Conservation (phyloP, 192 early-diverging fungal genomes). For the Rhizophlyctis rosea region DNA sequence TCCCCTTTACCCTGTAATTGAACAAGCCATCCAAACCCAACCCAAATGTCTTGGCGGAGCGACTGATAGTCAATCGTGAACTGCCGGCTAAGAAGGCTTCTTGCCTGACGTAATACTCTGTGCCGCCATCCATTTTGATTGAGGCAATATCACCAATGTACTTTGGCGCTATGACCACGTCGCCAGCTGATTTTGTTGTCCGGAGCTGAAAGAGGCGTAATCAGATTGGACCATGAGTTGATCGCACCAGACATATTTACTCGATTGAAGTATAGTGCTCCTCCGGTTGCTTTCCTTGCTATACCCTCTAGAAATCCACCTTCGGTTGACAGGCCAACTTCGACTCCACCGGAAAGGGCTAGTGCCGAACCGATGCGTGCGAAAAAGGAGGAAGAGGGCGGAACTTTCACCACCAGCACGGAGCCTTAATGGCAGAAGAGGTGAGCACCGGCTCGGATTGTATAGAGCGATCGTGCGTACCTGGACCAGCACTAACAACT, state of each 20-base stretch:
- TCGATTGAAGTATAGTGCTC: neutral
- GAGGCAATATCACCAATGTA: slow-evolving; percentile 13
- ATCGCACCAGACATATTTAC: neutral
- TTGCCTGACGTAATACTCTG: slow-evolving; percentile 14
- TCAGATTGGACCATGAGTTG: no score
- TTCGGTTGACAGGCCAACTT: neutral
- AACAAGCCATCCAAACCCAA: slow-evolving; percentile 8
- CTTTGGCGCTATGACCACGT: slow-evolving; percentile 12
- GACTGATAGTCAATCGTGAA: neutral
- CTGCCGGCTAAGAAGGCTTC: slow-evolving; percentile 11
- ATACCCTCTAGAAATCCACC: neutral
- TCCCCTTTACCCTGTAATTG: slow-evolving; percentile 8
- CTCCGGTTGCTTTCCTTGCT: neutral
- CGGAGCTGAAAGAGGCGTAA: neutral
- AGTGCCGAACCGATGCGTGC: neutral
- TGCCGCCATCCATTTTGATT: slow-evolving; percentile 4
- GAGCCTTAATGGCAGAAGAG: neutral
- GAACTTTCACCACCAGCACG: slow-evolving; percentile 4
- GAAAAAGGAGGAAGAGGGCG: neutral
- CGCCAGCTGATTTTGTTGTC: neutral
- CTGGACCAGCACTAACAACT: slow-evolving; percentile 2
- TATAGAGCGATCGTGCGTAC: neutral
- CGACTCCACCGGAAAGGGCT: neutral
- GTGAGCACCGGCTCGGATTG: no score
- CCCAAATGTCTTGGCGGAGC: neutral